Base-by-base conservation (phyloP, 441 rosid genomes). In the Daphne laureola region DNA sequence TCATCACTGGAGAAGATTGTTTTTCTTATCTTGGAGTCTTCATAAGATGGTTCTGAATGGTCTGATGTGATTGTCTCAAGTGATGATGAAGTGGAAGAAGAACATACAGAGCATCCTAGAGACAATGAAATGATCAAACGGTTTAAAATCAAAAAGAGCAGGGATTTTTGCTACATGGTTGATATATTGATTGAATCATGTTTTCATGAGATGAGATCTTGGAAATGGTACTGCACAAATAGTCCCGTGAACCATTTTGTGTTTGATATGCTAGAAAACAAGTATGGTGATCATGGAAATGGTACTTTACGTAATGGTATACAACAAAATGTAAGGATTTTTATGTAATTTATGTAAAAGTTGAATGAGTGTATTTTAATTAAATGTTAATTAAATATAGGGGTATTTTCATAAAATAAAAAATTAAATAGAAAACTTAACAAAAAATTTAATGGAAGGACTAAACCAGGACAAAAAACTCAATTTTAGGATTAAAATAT, bases 251-350 rank as follows among this genome's bases (percentile, higher is more conserved):
- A 67, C 54, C 60, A 68, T 13, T 51, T 62, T 8, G 67, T 83
- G 55, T 93, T 93, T 6, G 86, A 77, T 73, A 65, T 64, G 44
- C 61, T 93, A 51, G 98, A 92, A 84, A 89, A 81, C 67, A 89
- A 75, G 78, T 81, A 81, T 31, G 78, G 74, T 35, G 76, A 66
- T 40, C 78, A 71, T n/a, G n/a, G n/a, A n/a, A n/a, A n/a, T n/a
- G n/a, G n/a, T n/a, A n/a, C n/a, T n/a, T n/a, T n/a, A n/a, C n/a
- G n/a, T n/a, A n/a, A n/a, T n/a, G n/a, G n/a, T n/a, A n/a, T n/a
- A n/a, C n/a, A n/a, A n/a, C n/a, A n/a, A n/a, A n/a, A n/a, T n/a
- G n/a, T n/a, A n/a, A n/a, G n/a, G n/a, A n/a, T n/a, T n/a, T n/a
- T n/a, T n/a, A n/a, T n/a, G n/a, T n/a, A n/a, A n/a, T n/a, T n/a